phyloP scores from a whole-genome alignment of 1,139 yeast genomes.

The Diutina pseudorugosa region DNA sequence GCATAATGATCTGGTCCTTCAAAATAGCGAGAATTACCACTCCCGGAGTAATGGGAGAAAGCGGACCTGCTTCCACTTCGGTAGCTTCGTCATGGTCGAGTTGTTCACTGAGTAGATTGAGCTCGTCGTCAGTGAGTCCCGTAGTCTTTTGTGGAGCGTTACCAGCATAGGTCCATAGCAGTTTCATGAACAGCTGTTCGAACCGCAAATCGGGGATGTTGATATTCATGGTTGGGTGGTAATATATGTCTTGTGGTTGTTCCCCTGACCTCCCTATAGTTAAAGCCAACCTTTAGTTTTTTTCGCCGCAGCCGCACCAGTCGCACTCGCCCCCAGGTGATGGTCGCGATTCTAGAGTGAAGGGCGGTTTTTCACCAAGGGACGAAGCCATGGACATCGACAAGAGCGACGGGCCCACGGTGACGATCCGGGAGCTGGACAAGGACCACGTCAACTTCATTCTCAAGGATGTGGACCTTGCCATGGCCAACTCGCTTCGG shows the following conservation, averaged over 20 bases:
- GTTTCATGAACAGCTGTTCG: slow-evolving; percentile 44
- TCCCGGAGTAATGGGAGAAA: slow-evolving; percentile 30
- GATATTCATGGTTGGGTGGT: slow-evolving; percentile 5
- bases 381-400: slow-evolving; percentile 24
- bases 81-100: slow-evolving; percentile 6
- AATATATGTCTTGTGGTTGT: no score
- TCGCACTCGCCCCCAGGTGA: neutral
- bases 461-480: slow-evolving; percentile 73
- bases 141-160: slow-evolving; percentile 5
- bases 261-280: no score
- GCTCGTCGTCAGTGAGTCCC: slow-evolving; percentile 15
- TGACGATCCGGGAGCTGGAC: slow-evolving; percentile 79
- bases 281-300: no score
- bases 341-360: no score
- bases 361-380: neutral
- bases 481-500: slow-evolving; percentile 87
- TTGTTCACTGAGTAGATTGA: slow-evolving; percentile 10
- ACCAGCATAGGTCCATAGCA: slow-evolving; percentile 28
- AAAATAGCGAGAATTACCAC: slow-evolving; percentile 43
- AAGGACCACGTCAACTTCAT: slow-evolving; percentile 85
- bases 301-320: neutral
- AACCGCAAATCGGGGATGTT: slow-evolving; percentile 54
- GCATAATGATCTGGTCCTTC: slow-evolving; percentile 59
- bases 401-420: slow-evolving; percentile 45
- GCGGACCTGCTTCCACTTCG: slow-evolving; percentile 12